Base-by-base conservation (phyloP, 352 stramenopile genomes). In the Phytophthora tentaculata region DNA sequence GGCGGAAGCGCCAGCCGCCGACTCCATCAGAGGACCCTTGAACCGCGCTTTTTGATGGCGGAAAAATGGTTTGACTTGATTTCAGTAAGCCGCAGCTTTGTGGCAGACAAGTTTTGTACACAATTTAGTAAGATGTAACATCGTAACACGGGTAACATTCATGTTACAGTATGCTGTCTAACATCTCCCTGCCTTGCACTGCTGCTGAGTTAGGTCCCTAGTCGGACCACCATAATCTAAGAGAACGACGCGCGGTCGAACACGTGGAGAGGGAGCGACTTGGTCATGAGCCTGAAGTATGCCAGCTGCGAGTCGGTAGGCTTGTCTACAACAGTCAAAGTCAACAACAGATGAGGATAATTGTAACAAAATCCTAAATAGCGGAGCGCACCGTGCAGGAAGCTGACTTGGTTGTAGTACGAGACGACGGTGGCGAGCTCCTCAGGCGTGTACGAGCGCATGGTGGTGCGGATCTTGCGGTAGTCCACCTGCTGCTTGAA, bases 211-310 rank as follows among this genome's bases (percentile, higher is more conserved):
- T 64, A 56, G 35, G 37, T 48, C 5, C 28, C 32, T 67, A 47
- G 20, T 44, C 45, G 19, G 24, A 26, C 22, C 35, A 43, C 39
- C 32, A 64, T 56, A 67, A 64, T 58, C 63, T 95, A 95, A 72
- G 81, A 88, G 69, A 93, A 92, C 61, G 86, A 93, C 69, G 86
- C 86, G 69, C 86, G 86, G 70, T 95, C 86, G 56, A 90, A 92
- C 39, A 95, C 86, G 71, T 84, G 78, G 14, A 92, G 79, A 55
- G 84, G 86, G 57, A 92, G 78, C 50, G 81, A 76, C 76, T 95
- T 95, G 70, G 86, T 95, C 86, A 95, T 95, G 54, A 95, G 79
- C 52, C 85, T 83, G 63, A 95, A 95, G 76, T 92, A 92, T 39
- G 86, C 86, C 49, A 92, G 52, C 74, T 93, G 64, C 68, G 80